A percentile compares a stretch with the other conserved stretches of the same genome.
Conservation (phyloP, 2,329 filamentous ascomycete species). For the Talaromyces sp. region DNA sequence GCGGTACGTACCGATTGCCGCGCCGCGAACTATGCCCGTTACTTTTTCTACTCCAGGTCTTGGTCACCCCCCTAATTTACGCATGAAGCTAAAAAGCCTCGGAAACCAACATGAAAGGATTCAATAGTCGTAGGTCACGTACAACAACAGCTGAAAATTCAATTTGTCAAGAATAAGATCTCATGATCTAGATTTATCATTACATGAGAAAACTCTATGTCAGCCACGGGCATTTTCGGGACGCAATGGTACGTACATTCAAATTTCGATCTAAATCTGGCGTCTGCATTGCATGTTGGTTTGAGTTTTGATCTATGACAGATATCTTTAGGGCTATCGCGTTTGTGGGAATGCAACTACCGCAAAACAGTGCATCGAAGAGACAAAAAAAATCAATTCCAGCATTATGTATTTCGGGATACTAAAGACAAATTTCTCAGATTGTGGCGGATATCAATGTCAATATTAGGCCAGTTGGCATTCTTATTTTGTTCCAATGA, state of each 20-base stretch:
- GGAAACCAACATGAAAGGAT: background rate
- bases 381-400: background rate
- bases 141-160: background rate
- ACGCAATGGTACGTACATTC: background rate
- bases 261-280: background rate
- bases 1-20: slow-evolving; percentile 1
- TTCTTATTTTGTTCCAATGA: background rate
- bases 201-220: background rate
- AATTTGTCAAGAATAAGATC: background rate
- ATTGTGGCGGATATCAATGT: background rate
- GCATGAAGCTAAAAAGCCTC: background rate
- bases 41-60: background rate
- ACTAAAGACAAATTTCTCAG: background rate
- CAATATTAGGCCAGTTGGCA: background rate
- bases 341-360: background rate
- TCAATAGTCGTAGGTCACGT: background rate
- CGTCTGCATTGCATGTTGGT: slow-evolving; percentile 3
- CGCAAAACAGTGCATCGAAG: background rate
- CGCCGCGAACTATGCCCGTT: background rate
- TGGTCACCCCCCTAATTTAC: background rate
- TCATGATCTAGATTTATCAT: background rate
- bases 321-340: background rate
- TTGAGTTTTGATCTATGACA: background rate
- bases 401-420: background rate
- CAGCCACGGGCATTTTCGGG: slow-evolving; percentile 1